A percentile compares a stretch with the other conserved stretches of the same genome.
Conservation (phyloP, 805 yeast genomes). For the Lipomyces mesembrius region DNA sequence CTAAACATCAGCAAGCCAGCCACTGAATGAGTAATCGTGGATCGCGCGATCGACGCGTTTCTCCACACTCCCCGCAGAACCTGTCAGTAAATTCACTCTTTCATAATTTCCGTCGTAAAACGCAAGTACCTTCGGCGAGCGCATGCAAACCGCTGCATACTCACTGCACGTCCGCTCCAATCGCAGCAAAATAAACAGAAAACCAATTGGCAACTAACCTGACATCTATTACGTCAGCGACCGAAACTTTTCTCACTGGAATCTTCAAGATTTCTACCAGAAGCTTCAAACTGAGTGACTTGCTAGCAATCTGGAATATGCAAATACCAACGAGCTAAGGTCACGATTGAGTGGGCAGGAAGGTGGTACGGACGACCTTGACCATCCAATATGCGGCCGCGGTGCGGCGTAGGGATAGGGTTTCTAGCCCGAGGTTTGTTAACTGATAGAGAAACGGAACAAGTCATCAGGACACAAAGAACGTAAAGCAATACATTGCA, state of each 20-base stretch:
- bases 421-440: background rate
- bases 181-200: background rate
- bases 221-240: slow-evolving; percentile 1
- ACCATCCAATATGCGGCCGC: background rate
- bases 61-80: too few species aligned
- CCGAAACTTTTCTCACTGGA: background rate
- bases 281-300: background rate
- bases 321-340: background rate
- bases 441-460: too few species aligned
- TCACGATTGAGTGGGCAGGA: background rate
- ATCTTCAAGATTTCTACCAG: background rate
- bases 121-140: background rate
- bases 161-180: background rate
- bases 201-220: background rate
- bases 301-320: background rate
- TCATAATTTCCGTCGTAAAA: too few species aligned
- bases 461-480: too few species aligned
- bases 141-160: background rate
- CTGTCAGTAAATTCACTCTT: too few species aligned
- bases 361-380: background rate
- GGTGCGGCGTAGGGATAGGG: background rate
- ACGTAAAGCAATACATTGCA: too few species aligned
- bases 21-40: background rate
- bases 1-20: background rate
- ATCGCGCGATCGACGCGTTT: background rate